phyloP scores from a whole-genome alignment of 331 rosid genomes.

The Stylosanthes scabra region DNA sequence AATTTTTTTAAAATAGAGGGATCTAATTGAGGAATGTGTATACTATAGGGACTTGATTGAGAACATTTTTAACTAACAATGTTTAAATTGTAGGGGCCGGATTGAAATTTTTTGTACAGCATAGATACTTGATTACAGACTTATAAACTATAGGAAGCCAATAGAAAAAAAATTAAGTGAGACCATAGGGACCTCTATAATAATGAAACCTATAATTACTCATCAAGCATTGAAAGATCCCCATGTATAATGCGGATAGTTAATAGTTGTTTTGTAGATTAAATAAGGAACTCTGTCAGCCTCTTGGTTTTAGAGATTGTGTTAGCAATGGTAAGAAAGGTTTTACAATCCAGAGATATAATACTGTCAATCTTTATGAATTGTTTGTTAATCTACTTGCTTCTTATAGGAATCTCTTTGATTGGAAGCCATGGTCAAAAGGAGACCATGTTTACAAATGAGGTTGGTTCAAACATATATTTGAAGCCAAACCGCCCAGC shows the following conservation, averaged over 20 bases:
- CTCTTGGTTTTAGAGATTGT: conserved; percentile 74
- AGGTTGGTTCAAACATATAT: conserved; percentile 51
- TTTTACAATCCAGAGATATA: conserved; percentile 1
- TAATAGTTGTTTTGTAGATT: conserved; percentile 83
- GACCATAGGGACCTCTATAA: too few species aligned
- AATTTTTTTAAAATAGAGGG: too few species aligned
- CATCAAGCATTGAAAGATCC: conserved; percentile 12
- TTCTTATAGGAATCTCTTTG: conserved; percentile 51
- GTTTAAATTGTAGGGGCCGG: too few species aligned
- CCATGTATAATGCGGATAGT: conserved; percentile 36
- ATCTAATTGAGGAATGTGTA: too few species aligned
- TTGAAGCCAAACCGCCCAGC: conserved; percentile 83
- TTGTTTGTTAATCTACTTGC: conserved; percentile 33
- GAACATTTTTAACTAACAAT: too few species aligned
- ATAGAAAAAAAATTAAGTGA: too few species aligned
- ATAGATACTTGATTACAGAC: too few species aligned
- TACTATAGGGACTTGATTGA: too few species aligned
- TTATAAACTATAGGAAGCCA: too few species aligned
- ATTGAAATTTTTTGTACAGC: too few species aligned
- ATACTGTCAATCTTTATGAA: conserved; percentile 15
- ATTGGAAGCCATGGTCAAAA: conserved; percentile 47
- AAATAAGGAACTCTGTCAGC: conserved; percentile 60
- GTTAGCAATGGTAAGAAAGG: conserved; percentile 60
- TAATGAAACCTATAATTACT: not conserved
- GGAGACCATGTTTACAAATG: conserved; percentile 65